Base-by-base conservation (phyloP, 441 rosid species). In the Corymbia calophylla region DNA sequence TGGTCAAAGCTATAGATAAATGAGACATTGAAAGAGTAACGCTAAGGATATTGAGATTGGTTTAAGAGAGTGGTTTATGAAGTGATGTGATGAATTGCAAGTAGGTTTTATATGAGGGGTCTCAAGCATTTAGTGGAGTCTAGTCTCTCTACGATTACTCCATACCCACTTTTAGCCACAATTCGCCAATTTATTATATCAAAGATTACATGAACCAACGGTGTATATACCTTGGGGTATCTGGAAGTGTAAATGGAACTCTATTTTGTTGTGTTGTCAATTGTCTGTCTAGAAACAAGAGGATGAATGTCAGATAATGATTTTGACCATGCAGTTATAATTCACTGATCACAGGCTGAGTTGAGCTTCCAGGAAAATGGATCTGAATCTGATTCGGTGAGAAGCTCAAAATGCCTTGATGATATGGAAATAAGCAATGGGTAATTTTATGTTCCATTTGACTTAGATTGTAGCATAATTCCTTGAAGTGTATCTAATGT, bases 311-410 rank as follows among this genome's bases (percentile, higher is more conserved):
- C 31, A 58, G 70, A 49, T 35, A 49, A 17, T 21, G 53, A n/a
- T 53, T 86, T 81, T 66, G 84, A 27, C n/a, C 66, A 64, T 39
- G 11, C 29, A 85, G n/a, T 91, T 86, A 9, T 51, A 54, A 44
- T 56, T 86, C 17, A 64, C 81, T 87, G 48, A 73, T 89, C 64
- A 80, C 94, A 98, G 98, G 98, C 93, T 88, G 95, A 95, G 89
- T 92, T 94, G 88, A 91, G 91, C 92, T 91, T 90, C 93, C 95
- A 91, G 87, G 96, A 93, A 56, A 95, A 92, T 93, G 96, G 95
- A 91, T 90, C 90, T 92, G 90, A 87, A 90, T 92, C 93, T 87
- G 96, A 94, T 85, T 93, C 91, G 87, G 92, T 89, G 90, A 91
- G 90, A 89, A 93, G 92, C 94, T 93, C 91, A 58, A 89, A 88